Percentiles rank a stretch among this genome's conserved stretches.
Conservation (phyloP, 768 basidiomycete species). For the Panellus pusillus region DNA sequence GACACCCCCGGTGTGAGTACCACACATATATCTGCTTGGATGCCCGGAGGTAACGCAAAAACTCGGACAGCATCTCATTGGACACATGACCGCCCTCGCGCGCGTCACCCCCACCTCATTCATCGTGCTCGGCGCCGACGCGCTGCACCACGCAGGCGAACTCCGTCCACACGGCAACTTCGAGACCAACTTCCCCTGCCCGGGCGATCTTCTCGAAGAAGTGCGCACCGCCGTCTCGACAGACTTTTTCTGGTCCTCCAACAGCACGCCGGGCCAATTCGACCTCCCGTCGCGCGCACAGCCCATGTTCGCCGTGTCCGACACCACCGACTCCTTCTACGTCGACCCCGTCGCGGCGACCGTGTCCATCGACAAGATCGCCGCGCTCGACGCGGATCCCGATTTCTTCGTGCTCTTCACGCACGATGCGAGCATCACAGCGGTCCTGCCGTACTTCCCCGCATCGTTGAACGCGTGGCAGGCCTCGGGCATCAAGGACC, state of each 20-base stretch:
- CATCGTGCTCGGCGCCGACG: constrained; percentile 16
- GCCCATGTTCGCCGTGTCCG: constrained; percentile 10
- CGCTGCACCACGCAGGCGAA: constrained; percentile 18
- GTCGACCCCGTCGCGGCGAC: constrained; percentile 5
- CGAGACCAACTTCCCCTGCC: constrained; percentile 16
- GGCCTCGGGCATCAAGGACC: constrained; percentile 2
- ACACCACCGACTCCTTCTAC: constrained; percentile 8
- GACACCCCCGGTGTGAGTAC: constrained; percentile 17
- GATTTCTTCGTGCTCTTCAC: constrained; percentile 18
- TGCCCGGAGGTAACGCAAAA: neutral
- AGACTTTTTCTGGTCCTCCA: constrained; percentile 15
- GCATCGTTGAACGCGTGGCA: constrained; percentile 13
- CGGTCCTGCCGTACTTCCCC: constrained; percentile 7
- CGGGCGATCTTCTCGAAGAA: constrained; percentile 13
- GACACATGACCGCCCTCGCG: constrained; percentile 13
- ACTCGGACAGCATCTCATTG: constrained; percentile 5
- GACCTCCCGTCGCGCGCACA: constrained; percentile 11
- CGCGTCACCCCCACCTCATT: constrained; percentile 16
- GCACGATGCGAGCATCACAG: constrained; percentile 12
- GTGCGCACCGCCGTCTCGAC: constrained; percentile 9
- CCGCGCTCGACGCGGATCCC: constrained; percentile 16
- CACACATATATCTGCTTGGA: neutral
- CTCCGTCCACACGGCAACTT: constrained; percentile 12
- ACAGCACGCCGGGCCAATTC: constrained; percentile 2
- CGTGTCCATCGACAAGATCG: constrained; percentile 16